These are phyloP conservation scores for Diospyros kaki DNA, from an alignment of 148 eudicot genomes.

Conservation along the genomic window DNA sequence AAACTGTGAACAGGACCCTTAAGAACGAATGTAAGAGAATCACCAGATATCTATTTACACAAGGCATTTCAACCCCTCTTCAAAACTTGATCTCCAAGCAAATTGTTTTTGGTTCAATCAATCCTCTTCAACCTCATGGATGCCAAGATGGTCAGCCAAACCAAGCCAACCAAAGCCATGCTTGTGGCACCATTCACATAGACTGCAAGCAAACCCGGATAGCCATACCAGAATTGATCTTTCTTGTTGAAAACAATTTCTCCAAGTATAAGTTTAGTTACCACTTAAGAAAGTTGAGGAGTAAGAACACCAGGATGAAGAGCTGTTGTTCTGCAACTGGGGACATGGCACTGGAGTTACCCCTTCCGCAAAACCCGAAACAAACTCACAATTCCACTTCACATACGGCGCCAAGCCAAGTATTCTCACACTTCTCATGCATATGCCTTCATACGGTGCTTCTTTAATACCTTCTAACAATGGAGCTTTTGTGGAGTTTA, in stretches of 20 bases:
- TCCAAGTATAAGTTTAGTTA: background rate
- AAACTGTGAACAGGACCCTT: constrained; percentile 10
- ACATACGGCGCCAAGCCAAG: constrained; percentile 42
- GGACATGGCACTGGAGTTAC: constrained; percentile 61
- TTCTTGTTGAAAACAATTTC: background rate
- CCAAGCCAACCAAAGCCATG: too few species aligned
- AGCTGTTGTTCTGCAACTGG: constrained; percentile 39
- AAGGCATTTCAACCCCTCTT: background rate
- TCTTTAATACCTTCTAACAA: constrained; percentile 63
- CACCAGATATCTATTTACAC: background rate
- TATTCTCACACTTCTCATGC: constrained; percentile 63
- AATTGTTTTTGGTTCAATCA: background rate
- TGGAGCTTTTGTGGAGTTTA: constrained; percentile 60
- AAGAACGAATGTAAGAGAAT: background rate
- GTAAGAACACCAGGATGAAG: constrained; percentile 37
- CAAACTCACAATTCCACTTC: constrained; percentile 61
- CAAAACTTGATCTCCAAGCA: background rate
- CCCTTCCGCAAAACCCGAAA: constrained; percentile 50
- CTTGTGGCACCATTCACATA: background rate
- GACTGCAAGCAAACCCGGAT: too few species aligned
- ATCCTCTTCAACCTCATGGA: background rate
- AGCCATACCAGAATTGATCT: background rate
- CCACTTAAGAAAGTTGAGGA: constrained; percentile 11
- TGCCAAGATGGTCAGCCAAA: too few species aligned
- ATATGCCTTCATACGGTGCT: constrained; percentile 63